These are phyloP conservation scores for Articulospora tetracladia DNA, from an alignment of 495 filamentous ascomycete species.

Conservation along the genomic window DNA sequence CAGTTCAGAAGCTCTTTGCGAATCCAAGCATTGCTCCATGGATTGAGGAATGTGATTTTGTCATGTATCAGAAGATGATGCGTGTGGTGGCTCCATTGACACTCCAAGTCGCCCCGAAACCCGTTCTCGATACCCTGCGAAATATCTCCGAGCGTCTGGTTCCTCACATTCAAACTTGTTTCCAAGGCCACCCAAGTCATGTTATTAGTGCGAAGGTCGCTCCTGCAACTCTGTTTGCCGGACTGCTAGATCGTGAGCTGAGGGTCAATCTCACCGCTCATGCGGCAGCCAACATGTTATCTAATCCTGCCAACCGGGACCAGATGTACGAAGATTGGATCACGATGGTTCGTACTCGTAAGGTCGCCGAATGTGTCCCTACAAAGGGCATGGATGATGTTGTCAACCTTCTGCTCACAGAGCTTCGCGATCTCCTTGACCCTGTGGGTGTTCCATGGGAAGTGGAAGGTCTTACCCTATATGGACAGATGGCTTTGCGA, in stretches of 20 bases:
- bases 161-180: constrained; percentile 71
- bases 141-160: constrained; percentile 79
- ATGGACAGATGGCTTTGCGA: constrained; percentile 46
- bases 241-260: constrained; percentile 76
- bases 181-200: constrained; percentile 75
- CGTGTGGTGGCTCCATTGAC: constrained; percentile 79
- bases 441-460: constrained; percentile 55
- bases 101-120: constrained; percentile 81
- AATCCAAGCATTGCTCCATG: constrained; percentile 79
- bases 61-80: constrained; percentile 96
- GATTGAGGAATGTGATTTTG: constrained; percentile 92
- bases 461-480: constrained; percentile 48
- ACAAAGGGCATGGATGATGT: constrained; percentile 63
- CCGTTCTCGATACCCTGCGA: constrained; percentile 77
- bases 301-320: constrained; percentile 67
- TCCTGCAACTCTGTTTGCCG: constrained; percentile 85
- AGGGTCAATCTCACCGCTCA: constrained; percentile 90
- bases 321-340: constrained; percentile 96
- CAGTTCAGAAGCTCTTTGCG: constrained; percentile 90
- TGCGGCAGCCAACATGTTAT: constrained; percentile 73
- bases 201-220: constrained; percentile 80
- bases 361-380: constrained; percentile 57
- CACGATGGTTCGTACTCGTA: constrained; percentile 67
- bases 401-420: constrained; percentile 66
- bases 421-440: constrained; percentile 68